Percentiles rank a stretch among this genome's conserved stretches.
Evolutionary conservation across 2,329 filamentous ascomycete genomes (phyloP).

Genomic region (Madurella mycetomatis): DNA sequence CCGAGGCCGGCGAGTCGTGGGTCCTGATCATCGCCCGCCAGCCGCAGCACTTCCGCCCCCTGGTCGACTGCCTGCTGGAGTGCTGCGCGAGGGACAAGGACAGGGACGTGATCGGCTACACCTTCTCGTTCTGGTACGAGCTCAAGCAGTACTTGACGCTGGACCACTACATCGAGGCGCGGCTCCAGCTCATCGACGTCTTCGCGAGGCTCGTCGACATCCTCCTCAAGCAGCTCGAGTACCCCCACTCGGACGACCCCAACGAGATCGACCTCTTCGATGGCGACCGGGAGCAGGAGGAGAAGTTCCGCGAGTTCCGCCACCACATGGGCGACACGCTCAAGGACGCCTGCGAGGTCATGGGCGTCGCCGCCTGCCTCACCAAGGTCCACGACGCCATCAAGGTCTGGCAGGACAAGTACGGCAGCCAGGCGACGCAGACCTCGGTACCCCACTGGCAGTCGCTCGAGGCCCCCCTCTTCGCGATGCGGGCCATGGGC

Average conservation of each 20-base stretch:
- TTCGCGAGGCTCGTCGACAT: constrained; percentile 90
- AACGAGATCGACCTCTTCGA: constrained; percentile 85
- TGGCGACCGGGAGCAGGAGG: constrained; percentile 90
- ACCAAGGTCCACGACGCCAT: constrained; percentile 84
- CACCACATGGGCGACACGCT: constrained; percentile 97
- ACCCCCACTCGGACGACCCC: constrained; percentile 68
- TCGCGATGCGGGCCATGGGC: constrained; percentile 92
- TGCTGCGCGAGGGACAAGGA: constrained; percentile 84
- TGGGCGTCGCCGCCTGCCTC: constrained; percentile 87
- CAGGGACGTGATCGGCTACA: constrained; percentile 85
- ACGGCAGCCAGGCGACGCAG: constrained; percentile 69
- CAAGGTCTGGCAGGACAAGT: constrained; percentile 80
- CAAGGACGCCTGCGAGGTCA: constrained; percentile 94
- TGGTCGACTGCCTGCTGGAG: constrained; percentile 90
- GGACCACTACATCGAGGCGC: constrained; percentile 80
- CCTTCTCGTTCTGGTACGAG: constrained; percentile 98
- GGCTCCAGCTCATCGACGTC: constrained; percentile 70
- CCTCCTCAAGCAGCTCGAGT: constrained; percentile 85
- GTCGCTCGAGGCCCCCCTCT: constrained; percentile 88
- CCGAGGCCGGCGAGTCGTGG: constrained; percentile 93
- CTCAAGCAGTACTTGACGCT: constrained; percentile 93
- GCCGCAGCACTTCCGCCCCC: constrained; percentile 71
- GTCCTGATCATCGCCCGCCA: constrained; percentile 84
- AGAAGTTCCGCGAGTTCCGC: constrained; percentile 94
- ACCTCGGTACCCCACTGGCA: constrained; percentile 90